A percentile compares a stretch with the other conserved stretches of the same genome.
These are phyloP conservation scores for Steccherinum ochraceum DNA, from an alignment of 768 basidiomycete species.

Conservation along the genomic window DNA sequence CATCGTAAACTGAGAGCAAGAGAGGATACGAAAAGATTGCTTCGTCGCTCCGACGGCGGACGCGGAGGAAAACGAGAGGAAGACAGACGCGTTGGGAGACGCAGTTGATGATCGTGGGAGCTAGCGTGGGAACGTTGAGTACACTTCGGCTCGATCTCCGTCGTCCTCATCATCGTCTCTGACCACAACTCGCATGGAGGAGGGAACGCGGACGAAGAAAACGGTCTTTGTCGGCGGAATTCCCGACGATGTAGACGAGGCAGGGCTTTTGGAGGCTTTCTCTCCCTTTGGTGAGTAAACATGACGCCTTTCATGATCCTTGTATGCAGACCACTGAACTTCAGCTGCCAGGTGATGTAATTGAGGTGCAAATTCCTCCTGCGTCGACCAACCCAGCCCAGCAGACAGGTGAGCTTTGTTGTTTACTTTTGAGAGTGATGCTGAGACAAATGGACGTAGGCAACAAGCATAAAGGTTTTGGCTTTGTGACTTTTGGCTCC, in stretches of 20 bases:
- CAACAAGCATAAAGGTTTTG: constrained; percentile 88
- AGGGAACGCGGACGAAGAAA: constrained; percentile 79
- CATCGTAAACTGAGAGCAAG: no score
- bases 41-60: no score
- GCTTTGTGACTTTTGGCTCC: constrained; percentile 82
- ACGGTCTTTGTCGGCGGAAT: constrained; percentile 83
- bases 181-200: constrained; percentile 62
- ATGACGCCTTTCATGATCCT: not conserved
- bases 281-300: constrained; percentile 77
- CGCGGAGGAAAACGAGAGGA: no score
- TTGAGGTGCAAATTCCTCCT: constrained; percentile 85
- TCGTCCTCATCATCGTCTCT: no score
- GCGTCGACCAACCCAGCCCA: constrained; percentile 66
- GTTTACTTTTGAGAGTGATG: no score
- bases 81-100: no score
- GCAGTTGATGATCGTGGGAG: no score
- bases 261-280: constrained; percentile 70
- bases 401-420: constrained; percentile 42
- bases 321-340: constrained; percentile 1
- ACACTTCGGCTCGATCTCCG: no score
- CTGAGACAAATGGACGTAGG: constrained; percentile 32
- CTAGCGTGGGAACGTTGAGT: no score
- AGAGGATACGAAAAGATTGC: no score
- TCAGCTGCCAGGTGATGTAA: constrained; percentile 66
- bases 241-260: constrained; percentile 78